Conservation (phyloP, 2,329 filamentous ascomycete species). For the Fusarium redolens region DNA sequence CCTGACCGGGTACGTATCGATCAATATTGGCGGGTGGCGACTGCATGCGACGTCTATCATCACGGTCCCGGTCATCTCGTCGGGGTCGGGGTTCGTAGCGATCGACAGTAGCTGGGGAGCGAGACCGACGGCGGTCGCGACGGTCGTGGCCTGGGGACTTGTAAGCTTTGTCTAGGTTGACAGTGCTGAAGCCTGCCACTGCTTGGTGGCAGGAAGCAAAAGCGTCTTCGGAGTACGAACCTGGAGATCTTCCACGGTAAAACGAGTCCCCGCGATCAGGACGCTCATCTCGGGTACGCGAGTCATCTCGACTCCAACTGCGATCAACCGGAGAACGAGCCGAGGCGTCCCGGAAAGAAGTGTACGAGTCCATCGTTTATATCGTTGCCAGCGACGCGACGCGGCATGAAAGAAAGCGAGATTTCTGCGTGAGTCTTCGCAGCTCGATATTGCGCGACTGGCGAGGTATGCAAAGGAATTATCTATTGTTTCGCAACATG, state of each 20-base stretch:
- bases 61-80: conserved; percentile 74
- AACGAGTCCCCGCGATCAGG: conserved; percentile 65
- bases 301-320: conserved; percentile 65
- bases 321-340: conserved; percentile 66
- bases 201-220: not conserved
- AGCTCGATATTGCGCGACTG: conserved; percentile 37
- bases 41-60: conserved; percentile 71
- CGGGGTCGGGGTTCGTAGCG: conserved; percentile 79
- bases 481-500: conserved; percentile 64
- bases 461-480: conserved; percentile 42
- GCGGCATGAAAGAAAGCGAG: conserved; percentile 27
- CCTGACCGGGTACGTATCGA: conserved; percentile 83
- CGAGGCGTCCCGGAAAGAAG: conserved; percentile 63
- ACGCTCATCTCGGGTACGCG: conserved; percentile 61
- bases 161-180: not conserved
- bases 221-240: conserved; percentile 59
- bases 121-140: conserved; percentile 71
- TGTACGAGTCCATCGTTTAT: conserved; percentile 65
- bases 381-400: conserved; percentile 24
- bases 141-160: conserved; percentile 64
- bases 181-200: not conserved
- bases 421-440: conserved; percentile 8
- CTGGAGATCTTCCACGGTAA: conserved; percentile 76
- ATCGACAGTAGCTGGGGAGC: conserved; percentile 78
- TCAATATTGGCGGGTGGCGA: conserved; percentile 80